Evolutionary conservation across 345 rosid genomes (phyloP), one percentile per base, ranked within the genome.

Genomic region (Murraya koenigii): DNA sequence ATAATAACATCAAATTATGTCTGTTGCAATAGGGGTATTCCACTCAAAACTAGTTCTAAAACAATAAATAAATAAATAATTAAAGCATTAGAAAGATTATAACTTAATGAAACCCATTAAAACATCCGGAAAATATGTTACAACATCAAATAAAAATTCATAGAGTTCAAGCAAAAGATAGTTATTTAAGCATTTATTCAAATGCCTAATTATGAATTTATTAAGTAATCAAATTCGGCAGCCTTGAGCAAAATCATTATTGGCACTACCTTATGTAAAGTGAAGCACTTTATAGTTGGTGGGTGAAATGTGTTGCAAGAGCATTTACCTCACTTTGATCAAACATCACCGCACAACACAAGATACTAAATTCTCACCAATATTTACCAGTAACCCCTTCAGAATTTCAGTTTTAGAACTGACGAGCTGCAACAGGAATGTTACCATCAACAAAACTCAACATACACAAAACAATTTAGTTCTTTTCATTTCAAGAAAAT

Each of bases 21-120:
- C 79, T 28, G 89, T 75, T 25, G 82, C 80, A 64, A 77, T 72
- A 38, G 89, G 91, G 72, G 84, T 77, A 66, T 90, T 89, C 77
- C 83, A 75, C 67, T 87, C 89, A 71, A 63, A 76, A 82, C 19
- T 6, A 74, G 63, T 68, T 69, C 85, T 81, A 75, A 44, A 79
- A 74, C 38, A 77, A 39, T n/a, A n/a, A n/a, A n/a, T n/a, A n/a
- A n/a, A n/a, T n/a, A 54, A 68, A 9, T 65, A 60, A 73, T 64
- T 20, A 32, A 44, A 75, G 6, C 17, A n/a, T 62, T 55, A 20
- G 49, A 62, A 8, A 69, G 5, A 2, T 20, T 7, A 62, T 33
- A 13, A 52, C 8, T 47, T 28, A 30, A 32, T 9, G 10, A 26
- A 26, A 22, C 23, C 60, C 15, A 7, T 17, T 3, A 13, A 72